phyloP scores from a whole-genome alignment of 371 early-diverging fungal genomes.

The Conidiobolus incongruus region DNA sequence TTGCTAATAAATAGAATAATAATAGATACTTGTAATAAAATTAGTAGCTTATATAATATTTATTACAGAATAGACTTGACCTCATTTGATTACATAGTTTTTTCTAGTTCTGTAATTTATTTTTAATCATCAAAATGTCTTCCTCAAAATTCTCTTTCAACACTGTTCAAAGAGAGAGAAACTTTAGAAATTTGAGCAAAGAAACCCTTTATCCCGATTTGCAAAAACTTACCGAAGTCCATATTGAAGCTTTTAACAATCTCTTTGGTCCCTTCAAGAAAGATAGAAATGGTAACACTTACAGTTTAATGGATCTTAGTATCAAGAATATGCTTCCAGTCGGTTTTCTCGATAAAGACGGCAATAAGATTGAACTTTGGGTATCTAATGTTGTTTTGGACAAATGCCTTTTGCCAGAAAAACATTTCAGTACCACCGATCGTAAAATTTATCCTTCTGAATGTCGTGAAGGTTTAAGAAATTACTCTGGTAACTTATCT shows the following conservation, averaged over 20 bases:
- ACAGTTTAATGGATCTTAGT: slow-evolving; percentile 53
- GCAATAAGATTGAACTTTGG: slow-evolving; percentile 31
- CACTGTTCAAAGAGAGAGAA: slow-evolving; percentile 30
- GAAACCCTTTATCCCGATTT: slow-evolving; percentile 30
- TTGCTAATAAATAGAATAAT: too few relatives aligned
- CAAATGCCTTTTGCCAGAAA: slow-evolving; percentile 10
- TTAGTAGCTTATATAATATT: too few relatives aligned
- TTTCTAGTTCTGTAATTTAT: too few relatives aligned
- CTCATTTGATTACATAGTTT: too few relatives aligned
- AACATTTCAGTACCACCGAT: slow-evolving; percentile 8
- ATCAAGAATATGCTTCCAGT: slow-evolving; percentile 44
- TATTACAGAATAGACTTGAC: too few relatives aligned
- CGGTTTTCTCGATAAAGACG: slow-evolving; percentile 45
- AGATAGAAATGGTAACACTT: slow-evolving; percentile 16
- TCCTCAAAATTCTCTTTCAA: slow-evolving; percentile 19
- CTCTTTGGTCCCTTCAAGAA: slow-evolving; percentile 37
- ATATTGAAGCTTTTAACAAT: slow-evolving; percentile 83
- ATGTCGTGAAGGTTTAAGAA: slow-evolving; percentile 69
- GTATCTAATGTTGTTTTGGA: slow-evolving; percentile 13
- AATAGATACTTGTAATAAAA: too few relatives aligned
- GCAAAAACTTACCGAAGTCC: slow-evolving; percentile 58
- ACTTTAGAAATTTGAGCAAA: slow-evolving; percentile 28
- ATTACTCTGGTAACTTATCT: slow-evolving; percentile 69
- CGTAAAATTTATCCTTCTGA: slow-evolving; percentile 16
- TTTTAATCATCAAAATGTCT: too few relatives aligned